These are phyloP conservation scores for Neurospora africana DNA, from an alignment of 495 filamentous ascomycete species.

Conservation along the genomic window DNA sequence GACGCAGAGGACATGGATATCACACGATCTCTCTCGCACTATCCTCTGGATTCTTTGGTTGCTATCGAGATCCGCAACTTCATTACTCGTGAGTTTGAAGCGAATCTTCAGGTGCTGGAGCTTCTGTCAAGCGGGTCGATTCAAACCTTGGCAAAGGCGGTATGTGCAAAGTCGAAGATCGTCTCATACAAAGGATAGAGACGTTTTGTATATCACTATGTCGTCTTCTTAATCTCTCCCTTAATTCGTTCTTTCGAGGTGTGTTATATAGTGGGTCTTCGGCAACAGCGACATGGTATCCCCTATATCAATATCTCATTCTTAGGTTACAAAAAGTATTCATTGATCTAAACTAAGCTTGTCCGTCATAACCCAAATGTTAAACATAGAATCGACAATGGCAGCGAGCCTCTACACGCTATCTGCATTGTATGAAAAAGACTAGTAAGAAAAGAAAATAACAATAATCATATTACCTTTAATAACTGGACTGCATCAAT, in stretches of 20 bases:
- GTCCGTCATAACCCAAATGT: neutral
- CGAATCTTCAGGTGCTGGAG: slow-evolving; percentile 45
- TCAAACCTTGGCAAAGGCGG: slow-evolving; percentile 36
- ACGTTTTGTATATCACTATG: neutral
- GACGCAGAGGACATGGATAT: slow-evolving; percentile 42
- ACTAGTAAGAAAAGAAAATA: neutral
- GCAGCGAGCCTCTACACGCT: neutral
- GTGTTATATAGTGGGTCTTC: neutral
- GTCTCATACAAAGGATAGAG: slow-evolving; percentile 9
- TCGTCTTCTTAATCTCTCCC: neutral
- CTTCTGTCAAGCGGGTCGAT: slow-evolving; percentile 39
- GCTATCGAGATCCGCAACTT: slow-evolving; percentile 45
- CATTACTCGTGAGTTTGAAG: slow-evolving; percentile 39
- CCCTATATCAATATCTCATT: neutral
- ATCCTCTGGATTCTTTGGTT: slow-evolving; percentile 44
- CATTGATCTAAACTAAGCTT: neutral
- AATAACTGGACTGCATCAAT: neutral
- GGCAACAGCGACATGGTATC: neutral
- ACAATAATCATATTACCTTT: neutral
- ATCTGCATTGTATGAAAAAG: neutral
- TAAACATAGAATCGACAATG: neutral
- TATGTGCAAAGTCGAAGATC: slow-evolving; percentile 41
- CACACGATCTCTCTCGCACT: slow-evolving; percentile 35
- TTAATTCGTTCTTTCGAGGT: neutral
- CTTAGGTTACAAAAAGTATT: no score